Percentiles rank a stretch among this genome's conserved stretches.
Evolutionary conservation across 371 early-diverging fungal species (phyloP).

Genomic region (Apophysomyces trapeziformis): DNA sequence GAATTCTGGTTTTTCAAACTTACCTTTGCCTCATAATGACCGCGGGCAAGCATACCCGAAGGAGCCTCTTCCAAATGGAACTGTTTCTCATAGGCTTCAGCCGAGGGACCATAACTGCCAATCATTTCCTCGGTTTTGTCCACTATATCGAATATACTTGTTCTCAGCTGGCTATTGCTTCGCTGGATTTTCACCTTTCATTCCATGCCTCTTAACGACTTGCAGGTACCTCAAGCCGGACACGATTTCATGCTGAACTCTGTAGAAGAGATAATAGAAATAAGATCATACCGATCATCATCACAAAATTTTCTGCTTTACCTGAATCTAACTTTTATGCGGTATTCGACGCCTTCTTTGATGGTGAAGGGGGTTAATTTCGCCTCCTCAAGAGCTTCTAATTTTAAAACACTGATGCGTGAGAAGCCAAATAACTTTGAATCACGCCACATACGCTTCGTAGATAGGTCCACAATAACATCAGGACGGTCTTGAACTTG

Average conservation of each 20-base stretch:
- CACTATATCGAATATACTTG: conserved; percentile 51
- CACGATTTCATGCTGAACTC: conserved; percentile 91
- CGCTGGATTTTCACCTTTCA: conserved; percentile 48
- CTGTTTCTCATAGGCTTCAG: conserved; percentile 76
- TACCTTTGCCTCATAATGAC: conserved; percentile 80
- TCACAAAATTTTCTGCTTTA: conserved; percentile 15
- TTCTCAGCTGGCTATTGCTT: neutral
- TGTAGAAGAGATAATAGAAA: conserved; percentile 3
- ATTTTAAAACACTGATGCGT: neutral
- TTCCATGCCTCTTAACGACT: conserved; percentile 82
- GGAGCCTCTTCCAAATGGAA: conserved; percentile 86
- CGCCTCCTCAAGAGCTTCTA: conserved; percentile 58
- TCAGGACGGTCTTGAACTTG: conserved; percentile 80
- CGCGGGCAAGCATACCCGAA: conserved; percentile 86
- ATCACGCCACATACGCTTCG: conserved; percentile 51
- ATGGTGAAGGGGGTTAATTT: conserved; percentile 78
- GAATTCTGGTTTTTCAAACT: conserved; percentile 3
- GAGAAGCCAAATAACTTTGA: neutral
- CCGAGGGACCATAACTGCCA: conserved; percentile 87
- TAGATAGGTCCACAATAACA: conserved; percentile 82
- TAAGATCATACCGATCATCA: neutral
- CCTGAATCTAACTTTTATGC: conserved; percentile 86
- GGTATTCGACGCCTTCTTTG: conserved; percentile 92
- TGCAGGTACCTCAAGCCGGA: conserved; percentile 93
- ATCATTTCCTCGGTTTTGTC: conserved; percentile 93